Evolutionary conservation across 1,284 basidiomycete genomes (phyloP).

Genomic region (Ustilago sp.): DNA sequence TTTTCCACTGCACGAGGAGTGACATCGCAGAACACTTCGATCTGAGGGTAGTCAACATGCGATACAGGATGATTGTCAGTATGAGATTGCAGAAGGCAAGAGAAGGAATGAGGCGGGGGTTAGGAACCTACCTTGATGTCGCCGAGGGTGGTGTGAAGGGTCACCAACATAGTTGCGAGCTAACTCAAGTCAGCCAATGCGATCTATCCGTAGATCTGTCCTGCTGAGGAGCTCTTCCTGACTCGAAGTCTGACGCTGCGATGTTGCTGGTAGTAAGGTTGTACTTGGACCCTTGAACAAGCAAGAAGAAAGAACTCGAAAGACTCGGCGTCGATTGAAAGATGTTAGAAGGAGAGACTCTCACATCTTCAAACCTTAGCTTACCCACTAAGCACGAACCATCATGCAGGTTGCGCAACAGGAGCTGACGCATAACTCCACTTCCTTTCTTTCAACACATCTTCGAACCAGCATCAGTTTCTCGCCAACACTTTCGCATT

Average conservation of each 20-base stretch:
- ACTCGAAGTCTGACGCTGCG: not conserved
- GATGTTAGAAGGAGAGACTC: not conserved
- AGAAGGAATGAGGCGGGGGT: too few species aligned
- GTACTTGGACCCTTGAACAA: slow-evolving; percentile 1
- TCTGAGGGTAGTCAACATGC: slow-evolving; percentile 72
- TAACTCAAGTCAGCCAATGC: not conserved
- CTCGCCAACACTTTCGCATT: not conserved
- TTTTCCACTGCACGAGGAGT: slow-evolving; percentile 97
- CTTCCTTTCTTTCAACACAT: slow-evolving; percentile 3
- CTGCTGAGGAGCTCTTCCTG: too few species aligned
- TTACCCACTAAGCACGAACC: slow-evolving; percentile 7
- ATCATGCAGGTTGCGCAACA: slow-evolving; percentile 10
- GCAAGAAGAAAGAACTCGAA: slow-evolving; percentile 7
- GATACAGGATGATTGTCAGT: not conserved
- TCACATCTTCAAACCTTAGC: not conserved
- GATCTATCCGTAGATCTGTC: not conserved
- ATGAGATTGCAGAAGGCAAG: not conserved
- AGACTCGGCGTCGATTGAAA: not conserved
- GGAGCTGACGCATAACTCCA: slow-evolving; percentile 14
- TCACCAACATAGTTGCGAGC: slow-evolving; percentile 79
- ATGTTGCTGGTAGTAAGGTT: not conserved
- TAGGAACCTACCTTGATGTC: slow-evolving; percentile 83
- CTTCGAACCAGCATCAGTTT: not conserved
- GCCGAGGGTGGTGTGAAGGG: slow-evolving; percentile 90
- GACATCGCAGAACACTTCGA: slow-evolving; percentile 96